A percentile compares a stretch with the other conserved stretches of the same genome.
Evolutionary conservation across 2,329 filamentous ascomycete genomes (phyloP).

Genomic region (Passalora sequoiae): DNA sequence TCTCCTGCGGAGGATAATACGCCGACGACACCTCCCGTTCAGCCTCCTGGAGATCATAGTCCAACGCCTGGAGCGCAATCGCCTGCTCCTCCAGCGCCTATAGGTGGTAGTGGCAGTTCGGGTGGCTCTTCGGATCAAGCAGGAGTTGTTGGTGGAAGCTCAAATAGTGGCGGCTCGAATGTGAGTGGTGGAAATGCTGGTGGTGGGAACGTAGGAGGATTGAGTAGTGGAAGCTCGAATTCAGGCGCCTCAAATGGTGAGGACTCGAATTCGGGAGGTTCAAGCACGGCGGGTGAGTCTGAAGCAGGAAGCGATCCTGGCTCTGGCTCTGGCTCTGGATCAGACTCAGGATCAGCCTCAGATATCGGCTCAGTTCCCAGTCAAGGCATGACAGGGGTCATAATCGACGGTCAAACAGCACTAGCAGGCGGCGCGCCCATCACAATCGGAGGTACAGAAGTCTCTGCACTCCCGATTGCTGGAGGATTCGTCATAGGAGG

Average conservation of each 20-base stretch:
- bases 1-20: neutral
- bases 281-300: neutral
- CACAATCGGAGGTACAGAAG: neutral
- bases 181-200: neutral
- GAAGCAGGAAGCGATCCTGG: neutral
- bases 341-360: no score
- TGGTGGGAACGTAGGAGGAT: neutral
- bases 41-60: neutral
- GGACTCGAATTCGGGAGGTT: neutral
- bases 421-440: neutral
- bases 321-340: neutral
- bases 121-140: neutral
- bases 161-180: no score
- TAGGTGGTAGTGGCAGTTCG: neutral
- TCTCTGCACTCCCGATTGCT: neutral
- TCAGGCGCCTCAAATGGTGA: no score
- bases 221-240: no score
- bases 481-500: neutral
- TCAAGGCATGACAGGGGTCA: neutral
- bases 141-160: neutral
- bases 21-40: neutral
- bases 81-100: neutral
- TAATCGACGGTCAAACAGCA: neutral
- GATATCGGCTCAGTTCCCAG: neutral
- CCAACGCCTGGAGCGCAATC: neutral